phyloP scores from a whole-genome alignment of 192 early-diverging fungal species.

The Rhizophagus prolifer region DNA sequence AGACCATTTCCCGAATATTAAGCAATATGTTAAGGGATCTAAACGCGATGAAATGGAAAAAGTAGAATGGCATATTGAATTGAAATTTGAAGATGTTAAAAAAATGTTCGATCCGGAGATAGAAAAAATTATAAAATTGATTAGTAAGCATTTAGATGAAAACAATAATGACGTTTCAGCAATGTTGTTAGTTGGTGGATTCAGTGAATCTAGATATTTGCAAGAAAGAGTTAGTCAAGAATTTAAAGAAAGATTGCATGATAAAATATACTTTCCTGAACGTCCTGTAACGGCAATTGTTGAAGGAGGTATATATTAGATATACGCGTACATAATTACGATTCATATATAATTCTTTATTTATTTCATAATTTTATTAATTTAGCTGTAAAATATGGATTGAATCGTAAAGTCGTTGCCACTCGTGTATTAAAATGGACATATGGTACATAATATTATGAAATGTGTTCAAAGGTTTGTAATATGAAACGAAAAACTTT shows the following conservation, averaged over 20 bases:
- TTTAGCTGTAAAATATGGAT: slow-evolving; percentile 48
- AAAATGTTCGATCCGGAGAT: slow-evolving; percentile 56
- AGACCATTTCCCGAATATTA: neutral
- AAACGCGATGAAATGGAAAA: slow-evolving; percentile 5
- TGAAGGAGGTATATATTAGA: slow-evolving; percentile 32
- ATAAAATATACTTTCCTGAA: slow-evolving; percentile 46
- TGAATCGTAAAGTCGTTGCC: slow-evolving; percentile 36
- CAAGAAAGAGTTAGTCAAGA: slow-evolving; percentile 47
- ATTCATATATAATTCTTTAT: neutral
- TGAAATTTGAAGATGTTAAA: slow-evolving; percentile 7
- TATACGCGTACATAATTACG: neutral
- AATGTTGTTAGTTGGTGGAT: slow-evolving; percentile 58
- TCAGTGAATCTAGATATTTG: slow-evolving; percentile 53
- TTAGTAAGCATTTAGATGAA: slow-evolving; percentile 52
- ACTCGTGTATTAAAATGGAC: slow-evolving; percentile 9
- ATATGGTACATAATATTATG: neutral
- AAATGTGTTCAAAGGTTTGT: neutral
- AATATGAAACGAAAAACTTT: neutral
- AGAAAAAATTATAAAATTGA: slow-evolving; percentile 50
- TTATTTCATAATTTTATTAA: neutral
- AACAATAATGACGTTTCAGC: slow-evolving; percentile 38
- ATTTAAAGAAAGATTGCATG: slow-evolving; percentile 38
- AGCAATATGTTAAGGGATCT: neutral
- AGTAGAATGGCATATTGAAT: neutral
- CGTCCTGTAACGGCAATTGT: slow-evolving; percentile 51